Base-by-base conservation (phyloP, 1,139 yeast species). In the Waltiozyma sp. region DNA sequence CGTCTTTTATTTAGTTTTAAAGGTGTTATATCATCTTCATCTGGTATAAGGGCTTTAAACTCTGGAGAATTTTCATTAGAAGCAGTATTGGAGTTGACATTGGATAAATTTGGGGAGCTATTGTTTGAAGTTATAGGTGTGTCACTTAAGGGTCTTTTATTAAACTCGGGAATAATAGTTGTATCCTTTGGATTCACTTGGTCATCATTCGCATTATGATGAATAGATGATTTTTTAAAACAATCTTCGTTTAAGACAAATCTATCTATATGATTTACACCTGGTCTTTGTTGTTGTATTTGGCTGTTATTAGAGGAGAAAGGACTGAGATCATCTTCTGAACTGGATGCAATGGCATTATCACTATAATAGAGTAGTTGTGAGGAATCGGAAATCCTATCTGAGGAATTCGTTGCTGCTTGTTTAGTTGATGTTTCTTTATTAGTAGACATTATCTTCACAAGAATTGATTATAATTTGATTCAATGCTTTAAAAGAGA, bases 81-180 rank as follows among this genome's bases (percentile, higher is more conserved):
- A 4, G 52, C 47, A 3, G 52, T 59, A 51, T 58, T 41, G 41
- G 55, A 43, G 42, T 53, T 49, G 50, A 41, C 38, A 51, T 59
- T 46, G 46, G 71, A 54, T 39, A 53, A 41, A 43, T 54, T 41
- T 4, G 87, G 87, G 1, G 84, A 76, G 1, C 75, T 66, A 47
- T 66, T 62, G 13, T 69, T 63, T 35, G 83, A 77, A 4, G 73
- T 75, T 3, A 78, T 69, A 0, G 89, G 89, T 0, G 89, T 81
- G 56, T 81, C 89, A 38, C 81, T 78, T 44, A 77, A 62, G 0
- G 89, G 88, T 40, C 87, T 65, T 58, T 75, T 77, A 56, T 80
- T 77, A 59, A 81, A 81, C 45, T 68, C 79, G 0, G 86, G 84
- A 39, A 75, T 62, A 3, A 21, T 7, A n/a, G 38, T 38, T 19